These are phyloP conservation scores for Micractinium conductrix DNA, from an alignment of 139 green algal genomes.

Conservation along the genomic window DNA sequence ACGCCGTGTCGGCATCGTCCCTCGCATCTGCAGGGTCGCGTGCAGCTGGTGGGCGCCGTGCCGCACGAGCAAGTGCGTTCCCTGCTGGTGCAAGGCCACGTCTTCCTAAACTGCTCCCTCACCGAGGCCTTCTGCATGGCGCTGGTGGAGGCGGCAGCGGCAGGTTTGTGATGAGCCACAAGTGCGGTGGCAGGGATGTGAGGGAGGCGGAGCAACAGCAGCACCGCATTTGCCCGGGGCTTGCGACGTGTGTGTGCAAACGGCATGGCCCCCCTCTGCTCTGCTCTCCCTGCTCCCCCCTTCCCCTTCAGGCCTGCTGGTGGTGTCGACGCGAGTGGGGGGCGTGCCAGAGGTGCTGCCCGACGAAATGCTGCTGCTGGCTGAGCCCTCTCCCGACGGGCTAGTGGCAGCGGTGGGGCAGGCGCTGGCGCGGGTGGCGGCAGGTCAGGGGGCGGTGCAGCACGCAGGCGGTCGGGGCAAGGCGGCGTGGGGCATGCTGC, in stretches of 20 bases:
- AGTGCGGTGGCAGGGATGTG: constrained; percentile 38
- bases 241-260: too few relatives aligned
- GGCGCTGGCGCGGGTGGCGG: constrained; percentile 45
- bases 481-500: too few relatives aligned
- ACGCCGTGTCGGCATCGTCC: too few relatives aligned
- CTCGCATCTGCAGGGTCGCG: too few relatives aligned
- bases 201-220: not conserved
- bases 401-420: constrained; percentile 62
- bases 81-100: constrained; percentile 70
- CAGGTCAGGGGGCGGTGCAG: too few relatives aligned
- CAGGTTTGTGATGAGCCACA: constrained; percentile 63
- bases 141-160: constrained; percentile 93
- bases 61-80: constrained; percentile 65
- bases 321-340: constrained; percentile 92
- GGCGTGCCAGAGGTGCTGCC: constrained; percentile 97
- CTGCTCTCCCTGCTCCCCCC: not conserved
- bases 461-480: too few relatives aligned
- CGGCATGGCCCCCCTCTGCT: not conserved
- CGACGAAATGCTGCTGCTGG: constrained; percentile 84
- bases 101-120: constrained; percentile 95
- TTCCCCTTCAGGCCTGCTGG: constrained; percentile 70
- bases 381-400: constrained; percentile 72
- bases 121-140: constrained; percentile 99
- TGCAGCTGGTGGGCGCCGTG: constrained; percentile 85
- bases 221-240: too few relatives aligned